Conservation (phyloP, 192 early-diverging fungal genomes). For the Allomyces macrogynus region DNA sequence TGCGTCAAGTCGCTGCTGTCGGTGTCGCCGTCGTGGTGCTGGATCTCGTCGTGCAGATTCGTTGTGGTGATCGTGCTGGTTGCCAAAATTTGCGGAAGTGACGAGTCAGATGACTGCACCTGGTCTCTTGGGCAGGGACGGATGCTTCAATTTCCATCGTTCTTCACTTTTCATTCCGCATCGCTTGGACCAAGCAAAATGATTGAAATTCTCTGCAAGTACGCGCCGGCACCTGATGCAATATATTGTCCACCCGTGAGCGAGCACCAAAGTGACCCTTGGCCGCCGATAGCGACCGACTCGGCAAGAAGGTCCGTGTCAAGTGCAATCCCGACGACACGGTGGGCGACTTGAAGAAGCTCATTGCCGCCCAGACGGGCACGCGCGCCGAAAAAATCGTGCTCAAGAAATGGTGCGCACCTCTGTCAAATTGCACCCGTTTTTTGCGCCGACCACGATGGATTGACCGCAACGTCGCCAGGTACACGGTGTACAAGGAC, state of each 20-base stretch:
- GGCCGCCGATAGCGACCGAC: slow-evolving; percentile 31
- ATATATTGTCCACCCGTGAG: no score
- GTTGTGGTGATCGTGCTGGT: no score
- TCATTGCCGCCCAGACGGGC: slow-evolving; percentile 74
- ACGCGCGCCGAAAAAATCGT: slow-evolving; percentile 74
- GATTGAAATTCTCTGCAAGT: slow-evolving; percentile 53
- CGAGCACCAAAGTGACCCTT: not conserved
- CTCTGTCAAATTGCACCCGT: no score
- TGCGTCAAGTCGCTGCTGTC: no score
- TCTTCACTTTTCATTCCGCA: not conserved
- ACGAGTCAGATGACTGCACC: no score
- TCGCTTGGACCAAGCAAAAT: slow-evolving; percentile 3
- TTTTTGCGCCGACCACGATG: no score
- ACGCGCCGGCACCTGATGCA: not conserved
- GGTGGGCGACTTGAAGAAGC: slow-evolving; percentile 61
- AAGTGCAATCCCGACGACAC: slow-evolving; percentile 71
- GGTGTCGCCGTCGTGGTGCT: no score
- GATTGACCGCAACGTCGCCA: slow-evolving; percentile 1
- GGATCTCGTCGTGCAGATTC: no score
- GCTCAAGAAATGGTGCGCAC: slow-evolving; percentile 59
- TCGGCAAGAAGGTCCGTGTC: slow-evolving; percentile 76
- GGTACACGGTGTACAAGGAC: slow-evolving; percentile 63
- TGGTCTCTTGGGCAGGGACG: no score
- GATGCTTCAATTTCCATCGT: not conserved
- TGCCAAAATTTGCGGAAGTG: no score